Base-by-base conservation (phyloP, 768 basidiomycete species). In the Russula abietina region DNA sequence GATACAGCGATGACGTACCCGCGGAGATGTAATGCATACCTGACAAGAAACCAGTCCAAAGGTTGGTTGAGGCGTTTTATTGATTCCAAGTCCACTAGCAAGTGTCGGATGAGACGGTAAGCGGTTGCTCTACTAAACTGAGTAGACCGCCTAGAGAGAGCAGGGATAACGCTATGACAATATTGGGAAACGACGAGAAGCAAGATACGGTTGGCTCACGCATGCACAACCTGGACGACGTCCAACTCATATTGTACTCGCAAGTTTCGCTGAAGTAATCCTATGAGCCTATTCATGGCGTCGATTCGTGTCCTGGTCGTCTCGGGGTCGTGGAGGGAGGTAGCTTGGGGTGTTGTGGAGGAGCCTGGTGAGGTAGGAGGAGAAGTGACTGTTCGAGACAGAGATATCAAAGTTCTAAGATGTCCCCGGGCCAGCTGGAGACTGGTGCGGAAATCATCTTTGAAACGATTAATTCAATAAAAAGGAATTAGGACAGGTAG, bases 11-110 rank as follows among this genome's bases (percentile, higher is more conserved):
- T 32, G 30, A 41, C 67, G 59, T 43, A 39, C 24, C 9, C n/a
- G 55, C 19, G 9, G 59, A 43, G 67, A 39, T 17, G n/a, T 48
- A 7, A 28, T 26, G 70, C 79, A 55, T 65, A 94, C 94, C 89
- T 89, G 66, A 98, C 83, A 51, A 98, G 83, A 70, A 91, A 93
- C 87, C 91, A 94, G 67, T 97, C 93, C 38, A 97, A 72, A 19
- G 86, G 81, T 24, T 84, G 28, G 14, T 82, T 79, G 36, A 97
- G 75, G 24, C 77, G 78, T 60, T 81, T 80, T 51, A 93, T 87
- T 0, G 86, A 84, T n/a, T 86, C 80, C 0, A 77, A 70, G 68
- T 94, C 92, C 4, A 93, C 83, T 7, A 95, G 71, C 1, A 83
- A 76, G 69, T 94, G 87, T 22, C 96, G 84, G 19, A 98, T 78